A percentile compares a stretch with the other conserved stretches of the same genome.
Evolutionary conservation across 768 basidiomycete species (phyloP).

Genomic region (Boletus rex-veris): DNA sequence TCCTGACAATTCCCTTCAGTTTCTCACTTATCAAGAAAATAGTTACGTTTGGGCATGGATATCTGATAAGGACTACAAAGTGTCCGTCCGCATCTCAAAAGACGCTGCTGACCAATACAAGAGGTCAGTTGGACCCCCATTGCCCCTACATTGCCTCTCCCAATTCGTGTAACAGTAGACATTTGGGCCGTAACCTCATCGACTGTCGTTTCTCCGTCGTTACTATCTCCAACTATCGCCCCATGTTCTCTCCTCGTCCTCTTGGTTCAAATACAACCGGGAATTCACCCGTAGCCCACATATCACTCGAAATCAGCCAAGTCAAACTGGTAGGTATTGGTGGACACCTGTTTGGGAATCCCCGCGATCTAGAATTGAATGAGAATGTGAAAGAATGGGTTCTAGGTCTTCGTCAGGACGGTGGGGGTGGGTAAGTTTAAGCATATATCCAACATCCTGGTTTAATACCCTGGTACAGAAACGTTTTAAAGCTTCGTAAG

Average conservation of each 20-base stretch:
- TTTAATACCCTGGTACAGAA: slow-evolving; percentile 27
- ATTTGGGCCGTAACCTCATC: slow-evolving; percentile 36
- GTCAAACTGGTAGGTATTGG: slow-evolving; percentile 43
- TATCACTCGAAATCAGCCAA: slow-evolving; percentile 53
- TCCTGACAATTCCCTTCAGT: slow-evolving; percentile 36
- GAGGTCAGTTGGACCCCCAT: slow-evolving; percentile 29
- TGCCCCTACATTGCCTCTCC: background rate
- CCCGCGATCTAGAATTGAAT: slow-evolving; percentile 43
- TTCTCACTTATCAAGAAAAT: slow-evolving; percentile 48
- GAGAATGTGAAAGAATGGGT: slow-evolving; percentile 48
- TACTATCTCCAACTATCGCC: slow-evolving; percentile 46
- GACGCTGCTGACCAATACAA: slow-evolving; percentile 47
- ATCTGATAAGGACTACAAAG: slow-evolving; percentile 51
- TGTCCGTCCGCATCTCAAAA: slow-evolving; percentile 54
- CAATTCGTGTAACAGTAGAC: slow-evolving; percentile 16
- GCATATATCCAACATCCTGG: background rate
- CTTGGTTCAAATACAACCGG: slow-evolving; percentile 27
- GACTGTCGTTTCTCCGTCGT: slow-evolving; percentile 46
- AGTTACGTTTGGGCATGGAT: slow-evolving; percentile 60
- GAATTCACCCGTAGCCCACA: slow-evolving; percentile 40
- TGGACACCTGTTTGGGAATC: slow-evolving; percentile 46
- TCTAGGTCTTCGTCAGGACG: slow-evolving; percentile 50
- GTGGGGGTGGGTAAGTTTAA: slow-evolving; percentile 57
- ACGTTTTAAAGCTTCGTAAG: slow-evolving; percentile 46
- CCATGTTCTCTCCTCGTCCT: slow-evolving; percentile 53